These are phyloP conservation scores for Incumbomyces lentus DNA, from an alignment of 2,329 filamentous ascomycete genomes.

Conservation along the genomic window DNA sequence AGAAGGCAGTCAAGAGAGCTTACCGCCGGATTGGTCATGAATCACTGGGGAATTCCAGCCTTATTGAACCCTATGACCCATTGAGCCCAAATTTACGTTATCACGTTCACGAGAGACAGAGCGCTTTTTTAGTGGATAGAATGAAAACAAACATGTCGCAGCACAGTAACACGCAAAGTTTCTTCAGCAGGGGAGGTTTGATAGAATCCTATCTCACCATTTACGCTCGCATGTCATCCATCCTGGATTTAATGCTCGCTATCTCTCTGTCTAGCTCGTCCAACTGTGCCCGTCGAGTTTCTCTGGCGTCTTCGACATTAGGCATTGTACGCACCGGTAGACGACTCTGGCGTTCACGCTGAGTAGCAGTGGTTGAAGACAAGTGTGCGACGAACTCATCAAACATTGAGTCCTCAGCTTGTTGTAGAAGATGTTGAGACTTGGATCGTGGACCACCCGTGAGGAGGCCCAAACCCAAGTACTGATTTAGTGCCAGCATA, in stretches of 20 bases:
- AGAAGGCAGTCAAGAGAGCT: not conserved
- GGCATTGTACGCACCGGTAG: not conserved
- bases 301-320: not conserved
- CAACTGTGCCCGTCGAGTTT: not conserved
- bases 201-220: no score
- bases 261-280: slow-evolving; percentile 1
- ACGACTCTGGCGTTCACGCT: not conserved
- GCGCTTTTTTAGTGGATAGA: no score
- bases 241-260: slow-evolving; percentile 1
- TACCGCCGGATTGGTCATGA: no score
- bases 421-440: not conserved
- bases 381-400: not conserved
- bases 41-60: no score
- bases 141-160: no score
- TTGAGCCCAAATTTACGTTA: no score
- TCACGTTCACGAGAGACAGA: no score
- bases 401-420: not conserved
- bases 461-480: not conserved
- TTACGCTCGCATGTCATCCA: not conserved
- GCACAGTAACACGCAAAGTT: no score
- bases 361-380: not conserved
- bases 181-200: no score
- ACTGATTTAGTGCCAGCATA: not conserved
- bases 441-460: no score
- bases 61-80: no score